phyloP scores from a whole-genome alignment of 345 rosid genomes.

The Luvunga scandens region DNA sequence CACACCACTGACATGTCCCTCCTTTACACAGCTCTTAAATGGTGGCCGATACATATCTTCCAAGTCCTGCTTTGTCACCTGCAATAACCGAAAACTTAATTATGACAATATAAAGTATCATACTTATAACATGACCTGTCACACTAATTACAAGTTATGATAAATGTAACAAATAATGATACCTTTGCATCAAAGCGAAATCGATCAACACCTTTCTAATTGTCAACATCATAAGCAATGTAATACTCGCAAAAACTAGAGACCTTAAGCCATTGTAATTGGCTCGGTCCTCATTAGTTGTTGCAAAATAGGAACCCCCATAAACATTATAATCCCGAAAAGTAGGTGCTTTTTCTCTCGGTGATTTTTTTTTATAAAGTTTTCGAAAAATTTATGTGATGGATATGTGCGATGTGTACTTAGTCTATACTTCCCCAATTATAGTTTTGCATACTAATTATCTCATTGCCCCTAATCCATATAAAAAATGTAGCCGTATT shows the following conservation, averaged over 20 bases:
- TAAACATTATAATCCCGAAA: not conserved
- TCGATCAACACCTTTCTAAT: slow-evolving; percentile 31
- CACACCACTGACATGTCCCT: slow-evolving; percentile 34
- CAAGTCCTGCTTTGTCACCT: slow-evolving; percentile 47
- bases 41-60: slow-evolving; percentile 46
- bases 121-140: too few relatives aligned
- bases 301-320: slow-evolving; percentile 38
- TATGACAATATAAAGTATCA: too few relatives aligned
- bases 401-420: too few relatives aligned
- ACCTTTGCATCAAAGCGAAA: slow-evolving; percentile 41
- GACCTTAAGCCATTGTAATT: slow-evolving; percentile 41
- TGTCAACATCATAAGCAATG: slow-evolving; percentile 45
- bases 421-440: too few relatives aligned
- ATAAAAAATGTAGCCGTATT: too few relatives aligned
- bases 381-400: too few relatives aligned
- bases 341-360: too few relatives aligned
- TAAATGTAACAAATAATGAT: not conserved
- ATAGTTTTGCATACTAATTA: too few relatives aligned
- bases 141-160: too few relatives aligned
- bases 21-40: slow-evolving; percentile 39
- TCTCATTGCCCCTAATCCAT: too few relatives aligned
- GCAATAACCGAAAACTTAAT: not conserved
- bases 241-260: slow-evolving; percentile 46
- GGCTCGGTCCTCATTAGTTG: slow-evolving; percentile 42
- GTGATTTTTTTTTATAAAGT: too few relatives aligned